Base-by-base conservation (phyloP, 768 basidiomycete species). In the Suillus variegatus region DNA sequence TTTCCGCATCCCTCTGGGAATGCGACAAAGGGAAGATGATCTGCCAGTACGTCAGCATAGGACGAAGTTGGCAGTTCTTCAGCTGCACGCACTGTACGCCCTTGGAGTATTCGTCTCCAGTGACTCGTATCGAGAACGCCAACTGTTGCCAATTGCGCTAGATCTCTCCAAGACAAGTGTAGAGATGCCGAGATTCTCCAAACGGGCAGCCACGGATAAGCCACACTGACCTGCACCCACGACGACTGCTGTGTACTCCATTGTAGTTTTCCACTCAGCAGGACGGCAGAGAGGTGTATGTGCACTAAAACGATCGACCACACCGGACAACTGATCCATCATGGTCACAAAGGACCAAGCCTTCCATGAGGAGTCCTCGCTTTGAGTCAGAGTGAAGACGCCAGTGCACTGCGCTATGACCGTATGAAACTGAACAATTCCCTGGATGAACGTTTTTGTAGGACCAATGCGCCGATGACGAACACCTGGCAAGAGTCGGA, bases 41-140 rank as follows among this genome's bases (percentile, higher is more conserved):
- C 64, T 62, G 22, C 20, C 49, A 8, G n/a, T 13, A 35, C 5
- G 16, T 32, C 8, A 57, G 56, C n/a, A 36, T 38, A 57, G 22
- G 6, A 14, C 7, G 9, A 57, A 4, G 14, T 57, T 40, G 14
- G 22, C 4, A 35, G 28, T 28, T 46, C 60, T 18, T 46, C 28
- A 6, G 36, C 13, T 18, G 38, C 13, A 51, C 66, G n/a, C 41
- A 66, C 66, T 67, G 10, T 49, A 67, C 9, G 55, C 51, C 22
- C 32, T 62, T 7, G 66, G 66, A 16, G 66, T 67, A 58, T 67
- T 67, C 2, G 56, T 61, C 32, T 67, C 58, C 46, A 91, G 75
- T 12, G 87, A 83, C 63, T 89, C 84, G 72, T 92, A 92, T 44
- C 91, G 79, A 44, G 82, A 78, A 64, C 89, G 78, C 90, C 89